Conservation (phyloP, 768 basidiomycete species). For the Tricholomella constricta region DNA sequence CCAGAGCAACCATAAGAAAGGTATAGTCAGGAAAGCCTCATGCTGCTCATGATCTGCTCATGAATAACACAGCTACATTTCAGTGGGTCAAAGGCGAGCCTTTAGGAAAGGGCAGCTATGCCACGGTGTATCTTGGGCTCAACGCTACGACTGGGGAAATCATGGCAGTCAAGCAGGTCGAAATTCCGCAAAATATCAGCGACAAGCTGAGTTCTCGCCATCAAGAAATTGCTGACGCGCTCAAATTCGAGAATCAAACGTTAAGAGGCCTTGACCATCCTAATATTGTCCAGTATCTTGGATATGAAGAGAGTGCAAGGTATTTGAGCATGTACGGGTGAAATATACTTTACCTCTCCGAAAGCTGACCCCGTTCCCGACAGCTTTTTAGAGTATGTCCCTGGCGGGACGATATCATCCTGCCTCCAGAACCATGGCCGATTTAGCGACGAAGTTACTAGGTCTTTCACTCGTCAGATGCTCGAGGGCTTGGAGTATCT, state of each 20-base stretch:
- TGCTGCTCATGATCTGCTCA: neutral
- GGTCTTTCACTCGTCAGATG: constrained; percentile 85
- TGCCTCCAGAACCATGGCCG: constrained; percentile 77
- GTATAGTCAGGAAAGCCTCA: neutral
- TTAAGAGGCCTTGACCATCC: constrained; percentile 87
- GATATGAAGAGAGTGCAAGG: constrained; percentile 74
- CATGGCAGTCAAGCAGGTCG: constrained; percentile 96
- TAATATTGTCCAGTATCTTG: constrained; percentile 91
- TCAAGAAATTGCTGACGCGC: constrained; percentile 70
- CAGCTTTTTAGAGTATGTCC: constrained; percentile 95
- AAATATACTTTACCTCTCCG: neutral
- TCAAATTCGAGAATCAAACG: constrained; percentile 85
- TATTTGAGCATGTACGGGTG: constrained; percentile 76
- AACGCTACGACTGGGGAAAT: constrained; percentile 91
- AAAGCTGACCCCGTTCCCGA: neutral
- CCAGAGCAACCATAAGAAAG: constrained; percentile 12
- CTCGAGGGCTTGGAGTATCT: constrained; percentile 85
- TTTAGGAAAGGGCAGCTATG: constrained; percentile 93
- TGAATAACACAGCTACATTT: constrained; percentile 55
- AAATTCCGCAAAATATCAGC: constrained; percentile 72
- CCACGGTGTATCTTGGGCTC: constrained; percentile 86
- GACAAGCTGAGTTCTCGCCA: constrained; percentile 69
- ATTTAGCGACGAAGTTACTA: constrained; percentile 84
- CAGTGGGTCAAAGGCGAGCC: constrained; percentile 93
- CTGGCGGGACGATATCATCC: constrained; percentile 88